These are phyloP conservation scores for Pseudognaphalium luteoalbum DNA, from an alignment of 129 eudicot genomes.

Conservation along the genomic window DNA sequence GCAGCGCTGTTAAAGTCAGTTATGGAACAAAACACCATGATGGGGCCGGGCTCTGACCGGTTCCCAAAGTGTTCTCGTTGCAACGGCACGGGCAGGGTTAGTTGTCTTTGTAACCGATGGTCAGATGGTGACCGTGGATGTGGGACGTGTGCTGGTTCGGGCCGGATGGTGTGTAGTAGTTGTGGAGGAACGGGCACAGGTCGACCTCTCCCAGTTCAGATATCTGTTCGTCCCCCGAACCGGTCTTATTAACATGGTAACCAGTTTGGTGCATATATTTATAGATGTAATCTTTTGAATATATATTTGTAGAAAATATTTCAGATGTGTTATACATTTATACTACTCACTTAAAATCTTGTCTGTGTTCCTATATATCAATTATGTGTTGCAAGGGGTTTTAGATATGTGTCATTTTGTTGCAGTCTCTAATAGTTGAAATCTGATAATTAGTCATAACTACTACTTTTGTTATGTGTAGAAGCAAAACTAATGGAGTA, in stretches of 20 bases:
- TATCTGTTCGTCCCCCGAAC: constrained; percentile 19
- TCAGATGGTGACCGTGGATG: constrained; percentile 23
- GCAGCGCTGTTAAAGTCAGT: constrained; percentile 12
- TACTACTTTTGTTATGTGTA: no score
- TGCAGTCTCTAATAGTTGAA: not conserved
- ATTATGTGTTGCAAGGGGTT: not conserved
- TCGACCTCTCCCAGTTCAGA: constrained; percentile 24
- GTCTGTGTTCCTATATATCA: not conserved
- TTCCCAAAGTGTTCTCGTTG: constrained; percentile 21
- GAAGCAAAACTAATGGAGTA: no score
- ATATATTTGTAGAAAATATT: not conserved
- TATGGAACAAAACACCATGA: constrained; percentile 13
- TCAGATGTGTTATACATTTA: constrained; percentile 5
- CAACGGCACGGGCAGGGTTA: constrained; percentile 15
- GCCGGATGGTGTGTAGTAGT: constrained; percentile 21
- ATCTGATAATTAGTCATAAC: no score
- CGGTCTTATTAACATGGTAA: constrained; percentile 7
- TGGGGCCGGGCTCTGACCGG: constrained; percentile 24
- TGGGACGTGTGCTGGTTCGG: constrained; percentile 20
- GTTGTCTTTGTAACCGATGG: constrained; percentile 16
- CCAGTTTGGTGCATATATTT: constrained; percentile 5
- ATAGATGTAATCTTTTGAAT: constrained; percentile 2
- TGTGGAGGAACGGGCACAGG: constrained; percentile 18
- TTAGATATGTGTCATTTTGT: not conserved
- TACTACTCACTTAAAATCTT: not conserved